Evolutionary conservation across 2,329 filamentous ascomycete species (phyloP).

Genomic region (Monosporascus cannonballus): DNA sequence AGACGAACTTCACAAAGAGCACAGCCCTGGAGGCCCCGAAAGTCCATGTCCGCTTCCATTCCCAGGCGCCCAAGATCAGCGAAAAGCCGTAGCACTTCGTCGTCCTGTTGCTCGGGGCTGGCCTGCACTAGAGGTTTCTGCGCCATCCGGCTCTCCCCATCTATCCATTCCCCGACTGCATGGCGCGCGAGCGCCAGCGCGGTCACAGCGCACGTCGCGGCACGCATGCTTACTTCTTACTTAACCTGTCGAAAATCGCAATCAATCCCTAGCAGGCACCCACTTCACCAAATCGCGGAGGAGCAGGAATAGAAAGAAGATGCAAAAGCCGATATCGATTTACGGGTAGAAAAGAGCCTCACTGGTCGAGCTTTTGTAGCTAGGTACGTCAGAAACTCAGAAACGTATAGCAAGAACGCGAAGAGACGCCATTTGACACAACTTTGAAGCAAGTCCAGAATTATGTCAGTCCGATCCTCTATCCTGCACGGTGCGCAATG

Average conservation of each 20-base stretch:
- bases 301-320: no score
- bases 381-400: no score
- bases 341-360: no score
- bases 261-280: neutral
- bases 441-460: no score
- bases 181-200: neutral
- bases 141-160: neutral
- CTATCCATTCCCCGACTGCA: no score
- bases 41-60: conserved; percentile 6
- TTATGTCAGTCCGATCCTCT: no score
- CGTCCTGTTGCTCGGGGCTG: neutral
- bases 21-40: conserved; percentile 16
- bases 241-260: neutral
- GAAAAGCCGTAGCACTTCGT: neutral
- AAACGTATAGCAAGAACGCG: no score
- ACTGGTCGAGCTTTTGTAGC: no score
- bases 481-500: no score
- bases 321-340: no score
- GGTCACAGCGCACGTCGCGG: neutral
- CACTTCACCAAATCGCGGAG: no score
- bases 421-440: no score
- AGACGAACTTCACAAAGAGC: conserved; percentile 26
- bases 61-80: neutral
- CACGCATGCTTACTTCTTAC: neutral
- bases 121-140: neutral